Percentiles rank a stretch among this genome's conserved stretches.
phyloP scores from a whole-genome alignment of 345 rosid species.

The Lumnitzera littorea region DNA sequence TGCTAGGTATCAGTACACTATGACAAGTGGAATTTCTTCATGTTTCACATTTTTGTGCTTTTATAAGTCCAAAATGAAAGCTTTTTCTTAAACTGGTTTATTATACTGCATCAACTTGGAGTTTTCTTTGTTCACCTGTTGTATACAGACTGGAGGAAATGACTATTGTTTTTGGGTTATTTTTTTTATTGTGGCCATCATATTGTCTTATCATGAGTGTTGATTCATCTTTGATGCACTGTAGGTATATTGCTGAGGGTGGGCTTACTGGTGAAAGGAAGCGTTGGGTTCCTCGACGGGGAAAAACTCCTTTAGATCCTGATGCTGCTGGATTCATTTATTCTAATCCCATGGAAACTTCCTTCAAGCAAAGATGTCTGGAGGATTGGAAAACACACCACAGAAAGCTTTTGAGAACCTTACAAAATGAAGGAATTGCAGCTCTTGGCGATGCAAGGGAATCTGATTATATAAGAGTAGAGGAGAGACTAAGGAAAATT shows the following conservation, averaged over 20 bases:
- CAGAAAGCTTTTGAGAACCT: slow-evolving; percentile 59
- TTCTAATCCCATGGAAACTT: slow-evolving; percentile 83
- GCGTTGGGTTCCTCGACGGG: slow-evolving; percentile 97
- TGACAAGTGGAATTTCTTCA: neutral
- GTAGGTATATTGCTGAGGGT: slow-evolving; percentile 83
- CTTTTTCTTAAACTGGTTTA: neutral
- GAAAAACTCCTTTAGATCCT: slow-evolving; percentile 90
- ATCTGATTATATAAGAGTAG: slow-evolving; percentile 72
- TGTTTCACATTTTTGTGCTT: neutral
- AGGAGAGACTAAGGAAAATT: slow-evolving; percentile 64
- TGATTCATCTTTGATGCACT: slow-evolving; percentile 10
- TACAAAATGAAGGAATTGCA: slow-evolving; percentile 69
- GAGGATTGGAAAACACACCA: slow-evolving; percentile 75
- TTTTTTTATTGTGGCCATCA: neutral
- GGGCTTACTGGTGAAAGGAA: slow-evolving; percentile 98
- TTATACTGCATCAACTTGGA: neutral
- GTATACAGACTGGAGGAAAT: neutral
- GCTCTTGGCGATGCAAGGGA: slow-evolving; percentile 71
- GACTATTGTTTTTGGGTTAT: neutral
- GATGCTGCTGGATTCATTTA: slow-evolving; percentile 85
- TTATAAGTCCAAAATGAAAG: neutral
- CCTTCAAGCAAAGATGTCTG: slow-evolving; percentile 83
- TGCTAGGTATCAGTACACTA: slow-evolving; percentile 44
- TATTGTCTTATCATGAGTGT: neutral
- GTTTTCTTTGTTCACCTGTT: neutral